These are phyloP conservation scores for Catunica adiposa DNA, from an alignment of 2,329 filamentous ascomycete species.

Conservation along the genomic window DNA sequence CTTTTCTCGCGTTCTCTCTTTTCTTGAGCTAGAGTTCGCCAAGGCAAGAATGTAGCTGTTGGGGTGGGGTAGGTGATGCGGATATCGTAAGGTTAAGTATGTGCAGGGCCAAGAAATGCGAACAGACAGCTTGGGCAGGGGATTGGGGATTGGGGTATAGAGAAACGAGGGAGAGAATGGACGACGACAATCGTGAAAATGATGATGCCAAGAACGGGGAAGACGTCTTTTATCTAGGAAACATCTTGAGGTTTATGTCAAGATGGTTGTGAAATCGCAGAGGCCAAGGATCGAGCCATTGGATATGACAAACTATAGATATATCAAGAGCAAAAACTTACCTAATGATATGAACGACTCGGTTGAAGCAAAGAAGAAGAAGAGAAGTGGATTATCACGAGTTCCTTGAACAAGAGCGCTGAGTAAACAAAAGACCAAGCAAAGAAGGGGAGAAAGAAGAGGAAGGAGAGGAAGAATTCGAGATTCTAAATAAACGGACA, in stretches of 20 bases:
- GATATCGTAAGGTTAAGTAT: neutral
- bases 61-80: neutral
- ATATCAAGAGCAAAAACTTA: neutral
- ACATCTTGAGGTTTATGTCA: too few species aligned
- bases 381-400: neutral
- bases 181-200: too few species aligned
- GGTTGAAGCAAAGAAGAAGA: conserved; percentile 1
- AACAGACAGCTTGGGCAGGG: neutral
- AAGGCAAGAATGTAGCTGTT: neutral
- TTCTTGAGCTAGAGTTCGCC: too few species aligned
- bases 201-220: neutral
- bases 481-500: neutral
- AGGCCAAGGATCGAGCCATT: neutral
- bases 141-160: neutral
- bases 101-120: neutral
- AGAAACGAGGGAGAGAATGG: neutral
- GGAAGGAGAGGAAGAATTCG: neutral
- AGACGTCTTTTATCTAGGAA: neutral
- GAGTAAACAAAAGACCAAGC: conserved; percentile 2
- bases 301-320: neutral
- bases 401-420: conserved; percentile 8
- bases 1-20: too few species aligned
- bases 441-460: conserved; percentile 10
- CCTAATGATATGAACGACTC: conserved; percentile 9
- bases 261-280: too few species aligned